Conservation (phyloP, 2,329 filamentous ascomycete species). For the Calcarisporium arbuscula region DNA sequence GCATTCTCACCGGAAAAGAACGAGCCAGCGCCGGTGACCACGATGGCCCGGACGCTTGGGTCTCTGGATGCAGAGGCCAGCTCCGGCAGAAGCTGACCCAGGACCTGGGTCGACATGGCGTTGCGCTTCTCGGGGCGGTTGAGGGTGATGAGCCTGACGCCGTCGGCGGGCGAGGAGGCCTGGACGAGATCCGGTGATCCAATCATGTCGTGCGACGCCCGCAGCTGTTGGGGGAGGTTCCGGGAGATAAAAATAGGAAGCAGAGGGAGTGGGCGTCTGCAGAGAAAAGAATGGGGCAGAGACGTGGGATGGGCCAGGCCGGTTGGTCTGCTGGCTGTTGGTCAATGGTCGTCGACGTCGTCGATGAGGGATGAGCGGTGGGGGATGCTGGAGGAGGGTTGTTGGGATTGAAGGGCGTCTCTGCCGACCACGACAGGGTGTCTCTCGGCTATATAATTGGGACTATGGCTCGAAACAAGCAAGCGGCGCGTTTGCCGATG, state of each 20-base stretch:
- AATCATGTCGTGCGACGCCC: slow-evolving; percentile 8
- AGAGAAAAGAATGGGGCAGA: too few species aligned
- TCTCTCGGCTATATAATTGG: too few species aligned
- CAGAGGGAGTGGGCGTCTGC: too few species aligned
- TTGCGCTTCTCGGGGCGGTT: slow-evolving; percentile 53
- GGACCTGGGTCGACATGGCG: slow-evolving; percentile 48
- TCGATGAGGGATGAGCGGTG: not conserved
- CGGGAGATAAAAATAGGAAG: too few species aligned
- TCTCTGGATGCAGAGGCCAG: slow-evolving; percentile 16
- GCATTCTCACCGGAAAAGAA: slow-evolving; percentile 16
- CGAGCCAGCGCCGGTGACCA: slow-evolving; percentile 28
- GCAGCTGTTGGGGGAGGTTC: not conserved
- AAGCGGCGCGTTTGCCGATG: too few species aligned
- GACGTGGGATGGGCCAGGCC: too few species aligned
- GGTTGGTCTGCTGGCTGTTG: too few species aligned
- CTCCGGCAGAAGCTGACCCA: slow-evolving; percentile 33
- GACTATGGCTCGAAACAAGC: too few species aligned
- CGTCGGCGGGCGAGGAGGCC: slow-evolving; percentile 16
- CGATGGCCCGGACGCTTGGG: slow-evolving; percentile 24
- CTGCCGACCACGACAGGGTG: too few species aligned
- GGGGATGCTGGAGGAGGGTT: not conserved
- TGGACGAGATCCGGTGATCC: slow-evolving; percentile 12
- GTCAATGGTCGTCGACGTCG: too few species aligned
- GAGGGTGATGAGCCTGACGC: slow-evolving; percentile 42
- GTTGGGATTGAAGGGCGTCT: too few species aligned